Evolutionary conservation across 2,329 filamentous ascomycete genomes (phyloP).

Genomic region (Fusarium sp.): DNA sequence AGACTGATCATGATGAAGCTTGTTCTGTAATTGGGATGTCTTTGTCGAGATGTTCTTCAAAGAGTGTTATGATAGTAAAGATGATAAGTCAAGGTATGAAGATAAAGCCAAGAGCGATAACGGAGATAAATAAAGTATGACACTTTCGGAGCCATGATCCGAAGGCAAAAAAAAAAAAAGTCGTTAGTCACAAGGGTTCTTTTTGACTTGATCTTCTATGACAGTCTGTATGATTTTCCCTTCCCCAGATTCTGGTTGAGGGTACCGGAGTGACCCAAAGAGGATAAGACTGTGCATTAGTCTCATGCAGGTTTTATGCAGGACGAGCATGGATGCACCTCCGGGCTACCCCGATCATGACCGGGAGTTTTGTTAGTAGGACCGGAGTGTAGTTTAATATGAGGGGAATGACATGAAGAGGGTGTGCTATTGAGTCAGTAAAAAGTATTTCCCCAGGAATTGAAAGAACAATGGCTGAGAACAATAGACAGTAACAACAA

Average conservation of each 20-base stretch:
- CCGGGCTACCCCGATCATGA: slow-evolving; percentile 29
- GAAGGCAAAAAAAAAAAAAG: slow-evolving; percentile 24
- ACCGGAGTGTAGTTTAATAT: neutral
- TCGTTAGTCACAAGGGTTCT: slow-evolving; percentile 19
- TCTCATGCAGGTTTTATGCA: slow-evolving; percentile 20
- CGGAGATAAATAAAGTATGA: slow-evolving; percentile 1
- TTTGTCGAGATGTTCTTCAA: neutral
- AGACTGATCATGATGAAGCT: slow-evolving; percentile 49
- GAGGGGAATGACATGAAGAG: neutral
- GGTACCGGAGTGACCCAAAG: slow-evolving; percentile 38
- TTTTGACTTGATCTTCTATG: slow-evolving; percentile 1
- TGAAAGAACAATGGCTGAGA: neutral
- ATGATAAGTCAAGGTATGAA: neutral
- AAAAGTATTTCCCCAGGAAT: neutral
- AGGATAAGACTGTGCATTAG: slow-evolving; percentile 37
- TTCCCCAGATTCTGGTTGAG: slow-evolving; percentile 39
- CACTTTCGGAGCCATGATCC: slow-evolving; percentile 28
- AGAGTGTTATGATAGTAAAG: neutral
- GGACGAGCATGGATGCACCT: slow-evolving; percentile 20
- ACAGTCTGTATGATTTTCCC: neutral
- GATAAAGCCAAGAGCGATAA: slow-evolving; percentile 29
- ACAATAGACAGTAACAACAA: neutral
- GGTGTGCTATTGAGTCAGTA: neutral
- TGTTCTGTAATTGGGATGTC: neutral
- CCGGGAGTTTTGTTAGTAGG: neutral